Evolutionary conservation across 2,329 filamentous ascomycete species (phyloP), one percentile per base, ranked within the genome.

Genomic region (Sporothrix euskadiensis): DNA sequence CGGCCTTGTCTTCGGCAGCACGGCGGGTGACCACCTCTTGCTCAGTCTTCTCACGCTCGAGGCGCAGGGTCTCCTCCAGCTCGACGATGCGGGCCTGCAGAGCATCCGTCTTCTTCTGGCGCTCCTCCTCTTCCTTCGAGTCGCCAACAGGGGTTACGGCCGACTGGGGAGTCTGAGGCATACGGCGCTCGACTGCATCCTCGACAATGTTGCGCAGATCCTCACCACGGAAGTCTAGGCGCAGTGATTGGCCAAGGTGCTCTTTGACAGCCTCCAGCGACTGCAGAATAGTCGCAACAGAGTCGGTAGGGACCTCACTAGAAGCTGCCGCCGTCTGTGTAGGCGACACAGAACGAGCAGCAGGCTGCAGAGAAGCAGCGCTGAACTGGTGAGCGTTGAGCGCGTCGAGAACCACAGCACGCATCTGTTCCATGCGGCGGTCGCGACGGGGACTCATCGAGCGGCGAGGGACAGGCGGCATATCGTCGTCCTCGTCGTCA

Each of bases 401-500:
- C 41, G 92, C 94, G 76, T 98, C 95, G 71, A 91, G 83, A 35
- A 95, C 87, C 59, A 89, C 88, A 32, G 85, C 84, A 71, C 91
- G 91, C 76, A 99, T 93, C 80, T 95, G 94, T 73, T 98, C 94
- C 78, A 94, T 82, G 77, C 89, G 93, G 78, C 91, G 90, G 79
- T 97, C 94, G 75, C 91, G 88, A 73, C 89, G 88, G 22, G 94
- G 93, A 77, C 94, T 98, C 77, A 90, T 86, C 6, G 92, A 92
- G 70, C 93, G 90, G 79, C 89, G 86, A 75, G 86, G 83, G 73
- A 83, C 75, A 72, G 89, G 87, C 74, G 83, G 87, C 71, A 82
- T 75, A 73, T 91, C 92, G 30, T 97, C 94, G 76, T 97, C 94
- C 79, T 97, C 94, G 75, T 97, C 94, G 80, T 98, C 95, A 12